These are phyloP conservation scores for Lunularia cruciata DNA, from an alignment of 225 moss, liverwort and hornwort genomes.

Conservation along the genomic window DNA sequence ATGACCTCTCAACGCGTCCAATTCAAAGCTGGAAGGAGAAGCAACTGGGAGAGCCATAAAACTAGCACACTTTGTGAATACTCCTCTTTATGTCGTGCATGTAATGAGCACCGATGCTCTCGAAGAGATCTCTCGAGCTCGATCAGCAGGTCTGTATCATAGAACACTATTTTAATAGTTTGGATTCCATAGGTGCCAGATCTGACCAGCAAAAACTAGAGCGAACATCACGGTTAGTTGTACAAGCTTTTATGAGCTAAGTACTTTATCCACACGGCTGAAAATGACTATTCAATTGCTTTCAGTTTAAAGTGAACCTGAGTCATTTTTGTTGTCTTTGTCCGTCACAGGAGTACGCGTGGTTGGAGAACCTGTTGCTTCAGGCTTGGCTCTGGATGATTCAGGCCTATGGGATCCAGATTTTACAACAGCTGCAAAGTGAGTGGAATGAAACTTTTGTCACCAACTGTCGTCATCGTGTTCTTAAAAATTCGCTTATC, in stretches of 20 bases:
- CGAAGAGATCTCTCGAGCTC: constrained; percentile 88
- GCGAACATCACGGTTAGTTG: no score
- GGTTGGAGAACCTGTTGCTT: constrained; percentile 87
- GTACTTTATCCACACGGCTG: no score
- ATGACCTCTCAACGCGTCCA: background rate
- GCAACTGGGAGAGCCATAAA: constrained; percentile 90
- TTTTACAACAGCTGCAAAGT: constrained; percentile 90
- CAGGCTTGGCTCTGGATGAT: constrained; percentile 92
- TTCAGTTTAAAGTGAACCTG: no score
- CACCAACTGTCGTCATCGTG: background rate
- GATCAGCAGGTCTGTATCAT: constrained; percentile 57
- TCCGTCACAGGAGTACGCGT: constrained; percentile 78
- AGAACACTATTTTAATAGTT: background rate
- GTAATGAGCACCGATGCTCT: constrained; percentile 99
- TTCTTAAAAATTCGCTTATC: background rate
- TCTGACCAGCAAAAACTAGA: background rate
- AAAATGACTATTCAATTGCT: no score
- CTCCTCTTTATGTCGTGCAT: constrained; percentile 94
- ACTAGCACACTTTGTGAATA: constrained; percentile 82
- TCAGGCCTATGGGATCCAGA: constrained; percentile 86
- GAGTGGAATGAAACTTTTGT: constrained; percentile 24
- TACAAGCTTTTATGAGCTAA: no score
- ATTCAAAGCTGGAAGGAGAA: constrained; percentile 89
- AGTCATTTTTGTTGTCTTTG: constrained; percentile 16
- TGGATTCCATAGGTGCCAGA: background rate